phyloP scores from a whole-genome alignment of 768 basidiomycete genomes.

The Naganishia friedmannii region DNA sequence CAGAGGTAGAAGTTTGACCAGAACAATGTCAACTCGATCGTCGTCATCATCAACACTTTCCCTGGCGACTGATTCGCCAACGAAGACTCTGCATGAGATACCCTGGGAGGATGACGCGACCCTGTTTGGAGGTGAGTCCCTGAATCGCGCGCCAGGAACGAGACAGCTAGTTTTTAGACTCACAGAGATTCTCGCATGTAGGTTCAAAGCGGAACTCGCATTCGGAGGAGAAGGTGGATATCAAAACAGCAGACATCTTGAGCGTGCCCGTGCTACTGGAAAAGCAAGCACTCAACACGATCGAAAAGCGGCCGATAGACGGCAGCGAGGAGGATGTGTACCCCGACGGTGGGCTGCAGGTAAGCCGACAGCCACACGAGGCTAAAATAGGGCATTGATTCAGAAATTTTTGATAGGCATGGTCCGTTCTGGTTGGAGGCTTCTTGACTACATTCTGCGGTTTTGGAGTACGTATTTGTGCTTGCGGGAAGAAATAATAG shows the following conservation, averaged over 20 bases:
- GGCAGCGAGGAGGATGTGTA: conserved; percentile 16
- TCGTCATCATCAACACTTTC: neutral
- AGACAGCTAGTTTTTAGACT: neutral
- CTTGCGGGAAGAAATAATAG: neutral
- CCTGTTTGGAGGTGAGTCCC: conserved; percentile 4
- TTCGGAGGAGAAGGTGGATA: conserved; percentile 1
- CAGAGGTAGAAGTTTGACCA: neutral
- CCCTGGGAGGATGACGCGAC: conserved; percentile 19
- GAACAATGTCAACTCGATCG: neutral
- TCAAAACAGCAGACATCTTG: neutral
- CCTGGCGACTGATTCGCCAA: conserved; percentile 9
- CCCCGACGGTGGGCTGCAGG: conserved; percentile 25
- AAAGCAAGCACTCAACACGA: conserved; percentile 11
- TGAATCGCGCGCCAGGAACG: neutral
- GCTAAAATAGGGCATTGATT: no score
- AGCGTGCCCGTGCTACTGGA: conserved; percentile 10
- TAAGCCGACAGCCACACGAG: neutral
- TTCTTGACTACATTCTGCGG: conserved; percentile 30
- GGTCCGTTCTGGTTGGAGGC: conserved; percentile 26
- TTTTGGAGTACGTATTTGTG: conserved; percentile 23
- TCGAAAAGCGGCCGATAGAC: neutral
- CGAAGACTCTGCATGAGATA: neutral
- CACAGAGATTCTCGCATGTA: neutral
- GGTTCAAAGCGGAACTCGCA: conserved; percentile 21
- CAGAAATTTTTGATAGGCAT: conserved; percentile 15